Evolutionary conservation across 345 rosid species (phyloP), one percentile per base, ranked within the genome.

Genomic region (Trapa bicornis): DNA sequence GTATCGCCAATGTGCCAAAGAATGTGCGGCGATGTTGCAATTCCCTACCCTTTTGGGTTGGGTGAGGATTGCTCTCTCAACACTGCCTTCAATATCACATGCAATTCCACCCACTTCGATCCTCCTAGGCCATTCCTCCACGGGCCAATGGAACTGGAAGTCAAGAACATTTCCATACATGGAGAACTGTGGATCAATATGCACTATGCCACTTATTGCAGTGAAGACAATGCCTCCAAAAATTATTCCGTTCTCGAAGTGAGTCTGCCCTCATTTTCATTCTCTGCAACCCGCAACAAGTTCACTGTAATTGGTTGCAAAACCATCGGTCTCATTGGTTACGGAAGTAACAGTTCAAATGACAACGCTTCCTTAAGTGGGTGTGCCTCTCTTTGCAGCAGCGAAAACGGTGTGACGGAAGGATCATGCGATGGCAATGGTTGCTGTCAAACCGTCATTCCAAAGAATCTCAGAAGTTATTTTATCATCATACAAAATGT

Each of bases 381-480:
- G 9, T 63, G 65, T 41, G 36, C 75, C 70, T 76, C 87, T 6
- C 4, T 56, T 3, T 85, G 87, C 33, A 0, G 38, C 22, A 22
- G 56, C 9, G 12, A 41, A 0, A 50, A 71, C 0, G 61, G 66
- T 38, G 69, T 71, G 43, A 48, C 41, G 0, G 70, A 79, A 4
- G 70, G 72, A 5, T 48, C 70, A 0, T 85, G 84, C 75, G 54
- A 56, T 42, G 83, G 83, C 0, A 35, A 72, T 1, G 80, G 80
- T 12, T 85, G 86, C 52, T 85, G 89, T 33, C 80, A 85, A 32
- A 76, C 79, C 13, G 37, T 79, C n/a, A 74, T 85, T 54, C 78
- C 84, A 0, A 61, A 61, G 33, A 71, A 71, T 9, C n/a, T 63
- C 29, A 52, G 45, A 43, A 38, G 47, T 38, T 63, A 38, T 63